Evolutionary conservation across 192 early-diverging fungal species (phyloP).

Genomic region (Coemansia sp.): DNA sequence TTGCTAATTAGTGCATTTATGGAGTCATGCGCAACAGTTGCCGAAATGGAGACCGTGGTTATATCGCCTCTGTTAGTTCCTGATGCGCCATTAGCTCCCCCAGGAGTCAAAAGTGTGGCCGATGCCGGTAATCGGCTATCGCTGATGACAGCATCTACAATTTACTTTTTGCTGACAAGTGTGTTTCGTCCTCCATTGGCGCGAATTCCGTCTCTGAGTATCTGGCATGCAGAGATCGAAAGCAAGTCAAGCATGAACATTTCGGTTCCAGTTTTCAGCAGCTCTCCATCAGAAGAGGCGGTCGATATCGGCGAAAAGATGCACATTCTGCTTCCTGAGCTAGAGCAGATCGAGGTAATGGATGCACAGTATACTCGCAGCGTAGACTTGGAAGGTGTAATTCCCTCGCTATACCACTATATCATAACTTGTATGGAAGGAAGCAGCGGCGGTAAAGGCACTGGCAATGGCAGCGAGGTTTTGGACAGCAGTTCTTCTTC

Average conservation of each 20-base stretch:
- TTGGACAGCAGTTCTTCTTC: conserved; percentile 4
- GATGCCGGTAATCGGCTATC: conserved; percentile 1
- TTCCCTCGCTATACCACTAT: conserved; percentile 17
- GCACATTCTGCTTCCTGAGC: conserved; percentile 47
- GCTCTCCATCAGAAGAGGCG: conserved; percentile 46
- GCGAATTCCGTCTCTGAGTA: conserved; percentile 14
- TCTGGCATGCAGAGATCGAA: conserved; percentile 23
- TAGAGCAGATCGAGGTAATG: conserved; percentile 41
- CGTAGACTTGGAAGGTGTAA: conserved; percentile 6
- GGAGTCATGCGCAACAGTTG: conserved; percentile 20
- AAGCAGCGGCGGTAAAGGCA: background rate
- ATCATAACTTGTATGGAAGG: conserved; percentile 12
- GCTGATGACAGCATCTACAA: conserved; percentile 2
- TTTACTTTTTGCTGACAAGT: conserved; percentile 23
- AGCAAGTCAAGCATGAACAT: conserved; percentile 44
- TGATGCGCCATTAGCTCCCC: background rate
- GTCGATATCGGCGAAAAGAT: conserved; percentile 50
- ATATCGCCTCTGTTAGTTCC: background rate
- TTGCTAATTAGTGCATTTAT: conserved; percentile 13
- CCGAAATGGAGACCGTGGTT: conserved; percentile 15
- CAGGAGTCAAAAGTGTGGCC: background rate
- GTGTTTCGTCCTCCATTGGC: conserved; percentile 24
- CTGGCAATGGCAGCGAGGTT: background rate
- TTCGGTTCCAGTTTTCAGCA: conserved; percentile 32
- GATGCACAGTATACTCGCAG: conserved; percentile 24